These are phyloP conservation scores for Dovyalis caffra DNA, from an alignment of 345 rosid genomes.

Conservation along the genomic window DNA sequence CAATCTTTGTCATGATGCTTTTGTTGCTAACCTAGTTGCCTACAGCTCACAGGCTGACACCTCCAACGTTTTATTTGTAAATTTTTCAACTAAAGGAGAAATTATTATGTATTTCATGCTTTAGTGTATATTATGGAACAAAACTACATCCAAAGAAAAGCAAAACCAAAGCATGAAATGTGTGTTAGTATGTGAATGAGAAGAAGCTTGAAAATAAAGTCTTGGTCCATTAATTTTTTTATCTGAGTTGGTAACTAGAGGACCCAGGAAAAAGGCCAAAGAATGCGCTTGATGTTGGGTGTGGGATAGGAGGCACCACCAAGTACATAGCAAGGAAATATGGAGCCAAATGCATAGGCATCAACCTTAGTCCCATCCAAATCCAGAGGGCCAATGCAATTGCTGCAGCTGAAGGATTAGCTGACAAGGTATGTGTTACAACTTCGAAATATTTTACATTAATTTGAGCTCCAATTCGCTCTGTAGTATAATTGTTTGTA, in stretches of 20 bases:
- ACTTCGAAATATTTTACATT: too few species aligned
- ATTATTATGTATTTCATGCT: too few species aligned
- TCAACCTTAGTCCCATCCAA: slow-evolving; percentile 83
- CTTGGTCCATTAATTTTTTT: neutral
- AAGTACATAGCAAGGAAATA: slow-evolving; percentile 66
- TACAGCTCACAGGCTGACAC: too few species aligned
- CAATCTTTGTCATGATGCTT: too few species aligned
- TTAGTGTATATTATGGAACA: too few species aligned
- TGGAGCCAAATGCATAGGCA: slow-evolving; percentile 67
- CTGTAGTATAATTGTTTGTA: neutral
- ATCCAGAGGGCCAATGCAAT: slow-evolving; percentile 74
- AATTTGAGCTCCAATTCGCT: slow-evolving; percentile 12
- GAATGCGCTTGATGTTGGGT: slow-evolving; percentile 87
- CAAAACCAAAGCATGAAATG: too few species aligned
- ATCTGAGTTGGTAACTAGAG: slow-evolving; percentile 21
- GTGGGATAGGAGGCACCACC: slow-evolving; percentile 96
- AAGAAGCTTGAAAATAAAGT: neutral
- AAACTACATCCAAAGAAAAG: too few species aligned
- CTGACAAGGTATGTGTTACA: slow-evolving; percentile 41
- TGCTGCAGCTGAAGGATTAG: slow-evolving; percentile 61
- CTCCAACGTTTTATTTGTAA: too few species aligned
- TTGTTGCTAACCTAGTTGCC: too few species aligned
- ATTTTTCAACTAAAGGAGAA: too few species aligned
- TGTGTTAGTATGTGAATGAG: slow-evolving; percentile 1
- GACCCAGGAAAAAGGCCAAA: slow-evolving; percentile 42